Conservation (phyloP, 2,329 filamentous ascomycete species). For the Trichophyton benhamiae region DNA sequence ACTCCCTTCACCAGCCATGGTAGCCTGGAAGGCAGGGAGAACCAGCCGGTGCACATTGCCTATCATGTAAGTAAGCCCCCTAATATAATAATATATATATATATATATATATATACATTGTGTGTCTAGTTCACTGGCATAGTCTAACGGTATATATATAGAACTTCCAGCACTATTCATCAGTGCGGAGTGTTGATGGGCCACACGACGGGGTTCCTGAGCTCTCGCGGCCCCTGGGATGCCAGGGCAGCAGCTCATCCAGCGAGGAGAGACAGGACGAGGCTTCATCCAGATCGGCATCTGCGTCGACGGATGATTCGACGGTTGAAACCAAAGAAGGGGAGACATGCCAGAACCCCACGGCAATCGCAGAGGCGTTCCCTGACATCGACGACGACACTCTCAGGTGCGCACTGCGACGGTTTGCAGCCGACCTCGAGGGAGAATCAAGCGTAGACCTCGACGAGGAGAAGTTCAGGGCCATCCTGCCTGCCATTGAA, state of each 20-base stretch:
- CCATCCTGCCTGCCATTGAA: slow-evolving; percentile 41
- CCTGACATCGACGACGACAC: slow-evolving; percentile 39
- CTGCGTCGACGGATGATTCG: background rate
- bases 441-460: background rate
- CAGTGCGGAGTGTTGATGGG: slow-evolving; percentile 48
- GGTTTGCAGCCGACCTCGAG: slow-evolving; percentile 37
- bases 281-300: background rate
- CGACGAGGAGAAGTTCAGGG: slow-evolving; percentile 34
- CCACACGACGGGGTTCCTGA: slow-evolving; percentile 46
- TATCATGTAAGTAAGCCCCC: slow-evolving; percentile 42
- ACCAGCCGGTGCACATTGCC: slow-evolving; percentile 44
- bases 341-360: slow-evolving; percentile 24
- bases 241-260: background rate
- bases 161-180: slow-evolving; percentile 56
- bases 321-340: background rate
- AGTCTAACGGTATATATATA: slow-evolving; percentile 22
- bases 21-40: slow-evolving; percentile 24
- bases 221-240: slow-evolving; percentile 22
- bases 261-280: background rate
- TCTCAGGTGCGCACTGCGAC: slow-evolving; percentile 42
- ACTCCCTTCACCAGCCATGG: slow-evolving; percentile 34
- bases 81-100: background rate
- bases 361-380: slow-evolving; percentile 40
- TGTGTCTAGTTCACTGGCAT: background rate
- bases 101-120: background rate